Base-by-base conservation (phyloP, 108 stramenopile genomes). In the Phaeodactylum tricornutum region DNA sequence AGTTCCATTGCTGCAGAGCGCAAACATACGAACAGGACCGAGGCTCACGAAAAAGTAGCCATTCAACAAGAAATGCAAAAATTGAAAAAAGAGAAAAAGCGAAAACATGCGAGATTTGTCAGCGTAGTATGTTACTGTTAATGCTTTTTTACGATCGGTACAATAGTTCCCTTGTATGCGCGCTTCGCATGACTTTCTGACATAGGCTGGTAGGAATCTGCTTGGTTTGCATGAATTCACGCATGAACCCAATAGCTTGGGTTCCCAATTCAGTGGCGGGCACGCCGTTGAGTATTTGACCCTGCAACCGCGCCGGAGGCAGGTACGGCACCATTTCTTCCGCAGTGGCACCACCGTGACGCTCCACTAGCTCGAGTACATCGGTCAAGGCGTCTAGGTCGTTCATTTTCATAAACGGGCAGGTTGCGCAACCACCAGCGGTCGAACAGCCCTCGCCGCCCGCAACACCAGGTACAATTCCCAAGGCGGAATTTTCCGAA, bases 351-450 rank as follows among this genome's bases (percentile, higher is more conserved):
- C 51, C 28, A 29, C 31, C 41, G 4, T 33, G 27, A 15, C 34
- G 22, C 41, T 67, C 55, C 15, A 81, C 71, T 67, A 76, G 62
- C 20, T 80, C 67, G 7, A 79, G 38, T 37, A 96, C 66, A 57
- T 94, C 87, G 30, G 72, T 56, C 29, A 96, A 58, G 2, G 88
- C 79, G 58, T 96, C 92, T 25, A 96, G 50, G 57, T 90, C 85
- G 62, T 96, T 96, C 93, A 94, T 94, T 69, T 96, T 96, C 95
- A 96, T 96, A 52, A 87, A 96, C 0, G 95, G 95, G 57, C 95
- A 96, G 21, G 95, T 96, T 4, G 95, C 95, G 59, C 95, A 96
- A 17, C 95, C 95, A 40, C 95, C 95, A 4, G 92, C 89, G 34
- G 95, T 94, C 16, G 77, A 76, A 69, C 95, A 96, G 11, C 93